Conservation (phyloP, 179 eudicot species). For the Carnegiea gigantea region DNA sequence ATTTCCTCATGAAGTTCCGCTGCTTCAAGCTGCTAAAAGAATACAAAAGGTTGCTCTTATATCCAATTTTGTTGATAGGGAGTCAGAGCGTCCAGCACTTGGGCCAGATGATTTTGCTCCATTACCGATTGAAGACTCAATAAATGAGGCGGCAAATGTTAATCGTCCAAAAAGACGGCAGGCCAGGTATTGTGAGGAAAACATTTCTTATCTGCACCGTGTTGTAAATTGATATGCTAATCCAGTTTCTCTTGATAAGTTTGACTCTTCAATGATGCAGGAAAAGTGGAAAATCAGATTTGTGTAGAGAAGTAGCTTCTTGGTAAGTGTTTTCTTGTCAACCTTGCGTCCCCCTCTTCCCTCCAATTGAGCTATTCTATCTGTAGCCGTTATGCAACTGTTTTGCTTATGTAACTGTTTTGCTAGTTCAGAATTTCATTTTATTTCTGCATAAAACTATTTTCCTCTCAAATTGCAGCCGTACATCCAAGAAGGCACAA, state of each 20-base stretch:
- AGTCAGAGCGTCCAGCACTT: conserved; percentile 75
- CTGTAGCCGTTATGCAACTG: background rate
- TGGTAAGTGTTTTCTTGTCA: conserved; percentile 1
- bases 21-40: conserved; percentile 52
- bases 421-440: background rate
- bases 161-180: conserved; percentile 26
- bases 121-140: conserved; percentile 28
- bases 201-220: background rate
- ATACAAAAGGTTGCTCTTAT: conserved; percentile 53
- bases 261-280: conserved; percentile 9
- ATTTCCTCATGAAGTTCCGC: conserved; percentile 63
- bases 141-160: conserved; percentile 32
- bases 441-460: background rate
- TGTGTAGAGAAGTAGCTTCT: conserved; percentile 8
- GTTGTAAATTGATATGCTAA: background rate
- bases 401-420: background rate
- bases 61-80: conserved; percentile 88
- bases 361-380: background rate
- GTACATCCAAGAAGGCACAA: background rate
- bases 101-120: conserved; percentile 61
- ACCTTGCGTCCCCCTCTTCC: background rate
- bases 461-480: background rate
- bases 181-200: conserved; percentile 31
- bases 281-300: conserved; percentile 13
- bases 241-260: conserved; percentile 1